Base-by-base conservation (phyloP, 306 rosid genomes). In the Hylodesmum podocarpum region DNA sequence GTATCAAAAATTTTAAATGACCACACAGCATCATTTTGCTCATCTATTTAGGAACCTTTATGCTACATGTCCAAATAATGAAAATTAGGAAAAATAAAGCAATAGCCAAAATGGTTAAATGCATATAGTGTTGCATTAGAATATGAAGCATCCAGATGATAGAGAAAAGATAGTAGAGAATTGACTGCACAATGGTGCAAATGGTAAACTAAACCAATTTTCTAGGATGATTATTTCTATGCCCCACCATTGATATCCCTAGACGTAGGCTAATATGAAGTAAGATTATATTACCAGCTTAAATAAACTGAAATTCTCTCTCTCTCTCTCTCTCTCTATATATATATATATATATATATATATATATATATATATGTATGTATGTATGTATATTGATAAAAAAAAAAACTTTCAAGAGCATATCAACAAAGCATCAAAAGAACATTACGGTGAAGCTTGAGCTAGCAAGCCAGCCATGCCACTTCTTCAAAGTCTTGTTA, bases 401-500 rank as follows among this genome's bases (percentile, higher is more conserved):
- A n/a, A n/a, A n/a, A 34, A 31, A 64, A 68, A 51, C 58, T 58
- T 83, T 51, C 40, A 68, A 75, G 31, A 69, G 78, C 59, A 55
- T 58, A 28, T 37, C 76, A 29, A 29, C 59, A 73, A 66, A 76
- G 76, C 15, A 80, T 73, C 36, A 49, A 41, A 70, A 62, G 72
- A 83, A 76, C 70, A 76, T 89, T 95, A 96, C 99, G 53, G 88
- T 80, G 97, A 96, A 92, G 86, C 87, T 89, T 76, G 99, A 88
- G 66, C 97, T 89, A 62, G 99, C 97, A 47, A 96, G 88, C 99
- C 99, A 96, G 78, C 99, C 99, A 71, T 96, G 99, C 90, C 88
- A 96, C 83, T 92, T 88, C 86, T 92, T 96, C 70, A 92, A 87
- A 79, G 97, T 96, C 88, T 91, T 88, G 84, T 82, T 85, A 36